These are phyloP conservation scores for Agrocybe praecox DNA, from an alignment of 768 basidiomycete genomes.

Conservation along the genomic window DNA sequence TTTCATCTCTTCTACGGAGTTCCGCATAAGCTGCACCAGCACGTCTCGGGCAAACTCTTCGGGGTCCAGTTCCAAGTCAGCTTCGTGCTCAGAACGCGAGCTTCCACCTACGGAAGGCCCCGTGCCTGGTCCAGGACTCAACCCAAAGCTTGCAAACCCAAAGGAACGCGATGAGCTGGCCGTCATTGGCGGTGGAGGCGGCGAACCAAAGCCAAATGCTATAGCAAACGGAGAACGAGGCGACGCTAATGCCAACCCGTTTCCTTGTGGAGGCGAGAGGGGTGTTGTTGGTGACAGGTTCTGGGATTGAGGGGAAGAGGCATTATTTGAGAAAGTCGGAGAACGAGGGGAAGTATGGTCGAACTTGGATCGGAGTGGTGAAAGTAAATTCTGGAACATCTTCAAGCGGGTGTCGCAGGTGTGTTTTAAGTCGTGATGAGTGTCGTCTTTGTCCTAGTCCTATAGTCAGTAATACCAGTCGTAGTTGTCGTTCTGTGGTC, in stretches of 20 bases:
- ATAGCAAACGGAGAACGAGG: constrained; percentile 12
- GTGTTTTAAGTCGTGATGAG: neutral
- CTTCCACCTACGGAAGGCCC: constrained; percentile 6
- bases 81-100: neutral
- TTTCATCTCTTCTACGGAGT: constrained; percentile 72
- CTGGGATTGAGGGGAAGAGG: constrained; percentile 4
- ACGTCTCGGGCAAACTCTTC: constrained; percentile 79
- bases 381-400: constrained; percentile 64
- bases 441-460: neutral
- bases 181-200: constrained; percentile 4
- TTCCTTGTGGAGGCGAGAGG: constrained; percentile 4
- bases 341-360: constrained; percentile 39
- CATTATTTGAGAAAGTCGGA: constrained; percentile 19
- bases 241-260: neutral
- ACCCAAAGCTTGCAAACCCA: constrained; percentile 15
- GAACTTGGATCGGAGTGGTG: constrained; percentile 59
- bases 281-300: constrained; percentile 15
- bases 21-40: constrained; percentile 69
- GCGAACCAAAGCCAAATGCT: constrained; percentile 12
- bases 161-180: neutral
- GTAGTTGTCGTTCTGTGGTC: neutral
- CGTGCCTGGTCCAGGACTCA: constrained; percentile 16
- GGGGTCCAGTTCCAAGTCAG: constrained; percentile 41
- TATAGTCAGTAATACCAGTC: too few species aligned
- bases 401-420: constrained; percentile 14